phyloP scores from a whole-genome alignment of 306 rosid genomes.

The Glycine latifolia region DNA sequence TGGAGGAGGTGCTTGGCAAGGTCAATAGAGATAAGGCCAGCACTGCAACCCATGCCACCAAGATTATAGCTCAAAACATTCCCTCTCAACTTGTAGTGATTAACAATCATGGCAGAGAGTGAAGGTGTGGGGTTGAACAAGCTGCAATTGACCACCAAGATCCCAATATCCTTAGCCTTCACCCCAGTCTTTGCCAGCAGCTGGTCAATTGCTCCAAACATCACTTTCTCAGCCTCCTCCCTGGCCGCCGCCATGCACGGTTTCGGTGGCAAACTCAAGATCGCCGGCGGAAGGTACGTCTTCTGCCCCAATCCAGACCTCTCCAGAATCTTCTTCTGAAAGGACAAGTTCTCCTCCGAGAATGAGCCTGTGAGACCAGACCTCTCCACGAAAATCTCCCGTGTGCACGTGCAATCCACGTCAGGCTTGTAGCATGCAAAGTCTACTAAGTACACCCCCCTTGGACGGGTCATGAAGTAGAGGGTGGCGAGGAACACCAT shows the following conservation, averaged over 20 bases:
- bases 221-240: conserved; percentile 86
- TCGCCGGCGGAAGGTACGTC: conserved; percentile 76
- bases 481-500: conserved; percentile 70
- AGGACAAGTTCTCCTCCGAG: conserved; percentile 65
- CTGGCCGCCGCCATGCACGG: conserved; percentile 88
- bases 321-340: conserved; percentile 82
- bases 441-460: conserved; percentile 66
- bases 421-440: conserved; percentile 82
- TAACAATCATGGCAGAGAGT: conserved; percentile 82
- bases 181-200: conserved; percentile 72
- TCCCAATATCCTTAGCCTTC: conserved; percentile 90
- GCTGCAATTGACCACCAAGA: conserved; percentile 84
- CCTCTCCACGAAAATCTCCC: conserved; percentile 61
- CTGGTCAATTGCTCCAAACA: conserved; percentile 93
- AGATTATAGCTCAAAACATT: conserved; percentile 81
- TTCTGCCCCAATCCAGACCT: conserved; percentile 82
- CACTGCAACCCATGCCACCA: conserved; percentile 99
- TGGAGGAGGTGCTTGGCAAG: conserved; percentile 91
- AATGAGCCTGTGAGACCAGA: conserved; percentile 59
- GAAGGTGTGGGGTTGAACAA: conserved; percentile 92
- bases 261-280: conserved; percentile 72
- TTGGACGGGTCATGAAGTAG: conserved; percentile 82
- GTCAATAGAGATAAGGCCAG: conserved; percentile 88
- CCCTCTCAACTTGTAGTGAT: conserved; percentile 82
- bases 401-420: conserved; percentile 52